Percentiles rank a stretch among this genome's conserved stretches.
Evolutionary conservation across 495 filamentous ascomycete species (phyloP).

Genomic region (Aspergillus coremiiformis): DNA sequence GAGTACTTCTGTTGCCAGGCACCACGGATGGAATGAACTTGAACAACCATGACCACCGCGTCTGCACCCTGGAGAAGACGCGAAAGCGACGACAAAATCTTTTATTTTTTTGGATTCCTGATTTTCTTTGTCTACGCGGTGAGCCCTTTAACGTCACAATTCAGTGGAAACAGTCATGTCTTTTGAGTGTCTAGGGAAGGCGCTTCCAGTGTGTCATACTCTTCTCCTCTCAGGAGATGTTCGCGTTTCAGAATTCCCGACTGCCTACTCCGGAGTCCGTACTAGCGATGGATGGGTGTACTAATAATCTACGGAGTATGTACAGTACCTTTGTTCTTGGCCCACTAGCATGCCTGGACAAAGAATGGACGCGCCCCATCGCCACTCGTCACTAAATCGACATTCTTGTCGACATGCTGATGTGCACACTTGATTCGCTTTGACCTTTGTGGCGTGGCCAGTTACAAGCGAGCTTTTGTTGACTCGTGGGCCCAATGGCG

Average conservation of each 20-base stretch:
- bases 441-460: neutral
- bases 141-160: neutral
- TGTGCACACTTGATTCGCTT: neutral
- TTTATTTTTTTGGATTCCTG: too few relatives aligned
- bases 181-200: neutral
- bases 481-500: neutral
- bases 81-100: too few relatives aligned
- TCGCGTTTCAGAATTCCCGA: neutral
- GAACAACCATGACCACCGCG: too few relatives aligned
- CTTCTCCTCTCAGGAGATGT: neutral
- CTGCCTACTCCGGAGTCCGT: neutral
- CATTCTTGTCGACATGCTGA: neutral
- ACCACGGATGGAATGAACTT: neutral
- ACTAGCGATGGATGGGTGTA: too few relatives aligned
- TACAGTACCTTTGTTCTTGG: neutral
- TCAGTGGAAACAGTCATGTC: neutral
- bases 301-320: too few relatives aligned
- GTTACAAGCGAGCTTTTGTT: neutral
- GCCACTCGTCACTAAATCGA: neutral
- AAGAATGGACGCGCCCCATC: slow-evolving; percentile 1
- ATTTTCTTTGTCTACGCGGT: neutral
- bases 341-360: slow-evolving; percentile 1
- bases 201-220: slow-evolving; percentile 2
- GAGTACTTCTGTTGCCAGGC: neutral
- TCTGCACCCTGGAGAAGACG: too few relatives aligned